Base-by-base conservation (phyloP, 108 stramenopile species). In the Schizochytrium sp. region DNA sequence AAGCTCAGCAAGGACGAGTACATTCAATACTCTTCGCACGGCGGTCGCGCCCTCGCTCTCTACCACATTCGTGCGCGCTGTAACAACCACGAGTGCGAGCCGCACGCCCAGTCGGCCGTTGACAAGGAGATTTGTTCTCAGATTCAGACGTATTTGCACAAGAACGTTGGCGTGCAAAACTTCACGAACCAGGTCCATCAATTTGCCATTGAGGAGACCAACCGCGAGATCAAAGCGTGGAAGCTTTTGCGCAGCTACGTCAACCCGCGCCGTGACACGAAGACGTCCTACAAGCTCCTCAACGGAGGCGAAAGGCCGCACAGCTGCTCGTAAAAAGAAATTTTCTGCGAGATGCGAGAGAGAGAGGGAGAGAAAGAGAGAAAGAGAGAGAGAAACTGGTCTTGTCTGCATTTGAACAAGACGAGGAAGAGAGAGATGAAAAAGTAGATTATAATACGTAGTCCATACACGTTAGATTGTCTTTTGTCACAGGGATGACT, bases 1-100 rank as follows among this genome's bases (percentile, higher is more conserved):
- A 28, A 83, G 48, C 76, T 83, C 18, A 28, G 14, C 76, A 83
- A 83, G 51, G 76, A 83, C 19, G 76, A 83, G 76, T 83, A 83
- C 51, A n/a, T 53, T 53, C 51, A 53, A 23, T 83, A 83, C 76
- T 47, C 76, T 6, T n/a, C 45, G 51, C 51, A 83, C 51, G 45
- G 48, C 51, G 76, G 76, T 34, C 76, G 76, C 18, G 76, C 76
- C 8, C 76, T 83, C 25, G 76, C 76, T 12, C 51, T 83, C 76
- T 83, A 83, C 23, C 76, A 83, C 23, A 83, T 83, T 23, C 76
- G 76, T 6, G 76, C 76, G 45, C 45, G 76, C 45, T 83, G 76
- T 53, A 47, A 47, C 45, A 83, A 83, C 76, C 51, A 83, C 51
- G 23, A 53, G 45, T 83, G 76, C 51, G 51, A 83, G n/a, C 76